Percentiles rank a stretch among this genome's conserved stretches.
Evolutionary conservation across 352 stramenopile species (phyloP).

Genomic region (Phytophthora gonapodyides): DNA sequence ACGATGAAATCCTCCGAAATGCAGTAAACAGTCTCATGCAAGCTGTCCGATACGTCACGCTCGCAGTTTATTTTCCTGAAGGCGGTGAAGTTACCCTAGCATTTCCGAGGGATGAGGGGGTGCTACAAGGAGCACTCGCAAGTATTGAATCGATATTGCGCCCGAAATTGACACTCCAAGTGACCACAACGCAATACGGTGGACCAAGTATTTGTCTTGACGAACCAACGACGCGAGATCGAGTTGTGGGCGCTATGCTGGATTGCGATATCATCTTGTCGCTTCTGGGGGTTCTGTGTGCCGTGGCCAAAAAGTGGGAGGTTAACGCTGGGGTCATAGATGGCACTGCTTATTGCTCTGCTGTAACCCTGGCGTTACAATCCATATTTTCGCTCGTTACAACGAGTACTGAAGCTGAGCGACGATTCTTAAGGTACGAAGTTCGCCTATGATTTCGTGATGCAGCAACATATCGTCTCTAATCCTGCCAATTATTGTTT

Average conservation of each 20-base stretch:
- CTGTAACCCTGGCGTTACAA: slow-evolving; percentile 22
- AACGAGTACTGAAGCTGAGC: slow-evolving; percentile 16
- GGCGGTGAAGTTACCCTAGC: slow-evolving; percentile 31
- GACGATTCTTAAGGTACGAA: slow-evolving; percentile 24
- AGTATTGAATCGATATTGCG: slow-evolving; percentile 35
- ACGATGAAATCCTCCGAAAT: slow-evolving; percentile 49
- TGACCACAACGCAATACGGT: not conserved
- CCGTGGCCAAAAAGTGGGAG: slow-evolving; percentile 26
- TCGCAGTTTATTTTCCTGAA: slow-evolving; percentile 46
- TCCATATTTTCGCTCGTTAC: slow-evolving; percentile 25
- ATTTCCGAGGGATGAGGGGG: slow-evolving; percentile 25
- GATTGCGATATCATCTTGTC: slow-evolving; percentile 51
- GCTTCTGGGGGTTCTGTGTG: slow-evolving; percentile 48
- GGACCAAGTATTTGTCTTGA: not conserved
- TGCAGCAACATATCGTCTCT: not conserved
- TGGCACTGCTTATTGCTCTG: not conserved
- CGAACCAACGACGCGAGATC: slow-evolving; percentile 25
- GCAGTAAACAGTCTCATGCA: slow-evolving; percentile 58
- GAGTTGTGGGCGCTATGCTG: slow-evolving; percentile 39
- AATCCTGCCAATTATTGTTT: slow-evolving; percentile 3
- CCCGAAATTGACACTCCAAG: slow-evolving; percentile 4
- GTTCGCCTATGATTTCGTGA: not conserved
- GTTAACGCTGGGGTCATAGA: not conserved
- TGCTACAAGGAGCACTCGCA: slow-evolving; percentile 35
- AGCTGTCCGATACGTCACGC: slow-evolving; percentile 49